Conservation (phyloP, 228 moss, liverwort and hornwort species). For the Sphagnum fallax region DNA sequence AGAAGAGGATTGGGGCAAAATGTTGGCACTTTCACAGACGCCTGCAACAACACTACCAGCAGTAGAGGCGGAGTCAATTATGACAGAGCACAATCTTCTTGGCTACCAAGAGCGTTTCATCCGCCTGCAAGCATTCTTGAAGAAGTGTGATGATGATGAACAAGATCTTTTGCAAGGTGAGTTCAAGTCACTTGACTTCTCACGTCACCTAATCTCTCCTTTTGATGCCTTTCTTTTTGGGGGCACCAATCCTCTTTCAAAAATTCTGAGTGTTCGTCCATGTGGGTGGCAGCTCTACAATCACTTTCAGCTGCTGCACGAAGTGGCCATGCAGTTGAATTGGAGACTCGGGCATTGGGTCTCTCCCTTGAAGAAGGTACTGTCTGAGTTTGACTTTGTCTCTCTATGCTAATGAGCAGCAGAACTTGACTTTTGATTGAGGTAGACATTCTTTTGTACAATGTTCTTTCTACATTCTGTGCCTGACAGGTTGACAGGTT, state of each 20-base stretch:
- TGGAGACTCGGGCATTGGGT: constrained; percentile 53
- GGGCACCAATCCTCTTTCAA: not conserved
- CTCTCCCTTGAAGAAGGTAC: constrained; percentile 65
- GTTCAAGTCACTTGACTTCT: not conserved
- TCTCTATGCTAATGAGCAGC: constrained; percentile 33
- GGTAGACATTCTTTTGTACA: constrained; percentile 26
- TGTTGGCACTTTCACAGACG: constrained; percentile 45
- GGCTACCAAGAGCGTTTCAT: constrained; percentile 44
- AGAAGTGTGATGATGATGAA: constrained; percentile 52
- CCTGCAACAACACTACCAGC: constrained; percentile 14
- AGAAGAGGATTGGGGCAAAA: constrained; percentile 70
- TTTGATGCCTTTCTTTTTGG: no score
- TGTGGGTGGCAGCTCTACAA: constrained; percentile 23
- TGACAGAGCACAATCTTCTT: constrained; percentile 17
- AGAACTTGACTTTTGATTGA: constrained; percentile 48
- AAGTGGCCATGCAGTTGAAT: constrained; percentile 44
- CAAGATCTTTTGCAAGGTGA: constrained; percentile 37
- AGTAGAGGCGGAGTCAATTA: constrained; percentile 9
- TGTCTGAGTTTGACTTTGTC: no score
- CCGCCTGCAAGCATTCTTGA: constrained; percentile 47
- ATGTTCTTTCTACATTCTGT: no score
- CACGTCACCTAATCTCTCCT: no score
- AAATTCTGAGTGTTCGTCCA: not conserved
- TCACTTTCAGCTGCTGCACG: constrained; percentile 58
- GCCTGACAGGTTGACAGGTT: no score